These are phyloP conservation scores for Pyricularia grisea DNA, from an alignment of 2,329 filamentous ascomycete species.

Conservation along the genomic window DNA sequence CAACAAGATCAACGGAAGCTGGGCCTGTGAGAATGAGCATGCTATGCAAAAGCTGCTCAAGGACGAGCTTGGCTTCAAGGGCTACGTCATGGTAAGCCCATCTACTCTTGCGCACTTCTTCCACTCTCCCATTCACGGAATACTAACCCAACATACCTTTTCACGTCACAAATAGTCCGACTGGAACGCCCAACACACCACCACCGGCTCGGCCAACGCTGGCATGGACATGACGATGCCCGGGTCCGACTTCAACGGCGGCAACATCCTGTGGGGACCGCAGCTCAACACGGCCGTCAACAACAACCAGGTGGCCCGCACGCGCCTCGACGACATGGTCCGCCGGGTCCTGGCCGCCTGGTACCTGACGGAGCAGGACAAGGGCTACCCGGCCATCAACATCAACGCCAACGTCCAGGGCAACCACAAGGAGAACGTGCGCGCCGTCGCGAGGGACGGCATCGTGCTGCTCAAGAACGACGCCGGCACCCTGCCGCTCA, in stretches of 20 bases:
- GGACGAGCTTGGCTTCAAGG: constrained; percentile 66
- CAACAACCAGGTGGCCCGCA: constrained; percentile 46
- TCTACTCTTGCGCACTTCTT: too few relatives aligned
- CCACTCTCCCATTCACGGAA: too few relatives aligned
- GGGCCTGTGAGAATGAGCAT: constrained; percentile 55
- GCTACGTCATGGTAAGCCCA: constrained; percentile 28
- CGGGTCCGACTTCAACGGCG: constrained; percentile 49
- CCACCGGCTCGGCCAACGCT: constrained; percentile 52
- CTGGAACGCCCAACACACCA: constrained; percentile 70
- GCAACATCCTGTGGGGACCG: constrained; percentile 44
- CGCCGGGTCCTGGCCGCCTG: constrained; percentile 53
- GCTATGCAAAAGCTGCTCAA: constrained; percentile 56
- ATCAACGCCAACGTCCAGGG: constrained; percentile 45
- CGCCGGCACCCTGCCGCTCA: constrained; percentile 44
- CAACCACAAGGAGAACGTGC: constrained; percentile 53
- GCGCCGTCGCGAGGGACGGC: constrained; percentile 42
- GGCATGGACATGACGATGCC: constrained; percentile 81
- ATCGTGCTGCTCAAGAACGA: constrained; percentile 63
- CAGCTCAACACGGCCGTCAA: constrained; percentile 43
- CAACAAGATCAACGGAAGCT: constrained; percentile 61
- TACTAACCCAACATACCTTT: too few relatives aligned
- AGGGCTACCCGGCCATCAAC: constrained; percentile 40
- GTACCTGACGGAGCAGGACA: constrained; percentile 47
- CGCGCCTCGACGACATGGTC: constrained; percentile 58
- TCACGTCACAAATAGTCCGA: constrained; percentile 29